These are phyloP conservation scores for Capsicum chinense DNA, from an alignment of 257 asterid genomes.

Conservation along the genomic window DNA sequence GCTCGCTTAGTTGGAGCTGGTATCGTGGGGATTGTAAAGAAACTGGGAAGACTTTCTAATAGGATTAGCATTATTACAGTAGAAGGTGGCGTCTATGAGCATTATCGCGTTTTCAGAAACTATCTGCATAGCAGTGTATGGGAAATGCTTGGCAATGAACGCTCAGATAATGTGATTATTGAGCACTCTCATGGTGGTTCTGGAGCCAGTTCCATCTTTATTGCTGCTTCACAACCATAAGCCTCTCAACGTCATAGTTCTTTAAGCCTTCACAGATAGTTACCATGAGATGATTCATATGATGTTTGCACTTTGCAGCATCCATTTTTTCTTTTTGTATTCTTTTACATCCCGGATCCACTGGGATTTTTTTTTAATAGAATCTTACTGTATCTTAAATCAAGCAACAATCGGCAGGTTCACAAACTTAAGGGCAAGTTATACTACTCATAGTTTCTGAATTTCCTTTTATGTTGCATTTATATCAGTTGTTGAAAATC, in stretches of 20 bases:
- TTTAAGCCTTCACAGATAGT: not conserved
- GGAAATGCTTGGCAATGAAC: conserved; percentile 81
- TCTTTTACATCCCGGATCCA: not conserved
- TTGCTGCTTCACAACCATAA: conserved; percentile 69
- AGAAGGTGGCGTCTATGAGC: conserved; percentile 79
- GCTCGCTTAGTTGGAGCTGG: conserved; percentile 88
- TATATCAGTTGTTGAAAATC: too few species aligned
- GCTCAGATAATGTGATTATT: conserved; percentile 63
- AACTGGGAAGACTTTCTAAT: conserved; percentile 57
- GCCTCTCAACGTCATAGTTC: conserved; percentile 36
- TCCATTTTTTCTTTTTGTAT: not conserved
- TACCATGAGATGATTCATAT: not conserved
- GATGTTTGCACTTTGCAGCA: conserved; percentile 11
- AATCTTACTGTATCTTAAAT: not conserved
- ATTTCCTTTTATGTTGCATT: too few species aligned
- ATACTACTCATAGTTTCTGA: too few species aligned
- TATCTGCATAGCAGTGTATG: conserved; percentile 79
- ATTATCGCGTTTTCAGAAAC: conserved; percentile 69
- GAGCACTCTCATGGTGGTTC: conserved; percentile 84
- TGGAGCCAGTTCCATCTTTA: conserved; percentile 72
- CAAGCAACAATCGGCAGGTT: not conserved
- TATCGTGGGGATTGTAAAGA: conserved; percentile 67
- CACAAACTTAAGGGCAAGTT: not conserved
- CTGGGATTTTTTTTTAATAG: not conserved
- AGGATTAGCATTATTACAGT: conserved; percentile 61